phyloP scores from a whole-genome alignment of 2,329 filamentous ascomycete species.

The Microdochium bolleyi region DNA sequence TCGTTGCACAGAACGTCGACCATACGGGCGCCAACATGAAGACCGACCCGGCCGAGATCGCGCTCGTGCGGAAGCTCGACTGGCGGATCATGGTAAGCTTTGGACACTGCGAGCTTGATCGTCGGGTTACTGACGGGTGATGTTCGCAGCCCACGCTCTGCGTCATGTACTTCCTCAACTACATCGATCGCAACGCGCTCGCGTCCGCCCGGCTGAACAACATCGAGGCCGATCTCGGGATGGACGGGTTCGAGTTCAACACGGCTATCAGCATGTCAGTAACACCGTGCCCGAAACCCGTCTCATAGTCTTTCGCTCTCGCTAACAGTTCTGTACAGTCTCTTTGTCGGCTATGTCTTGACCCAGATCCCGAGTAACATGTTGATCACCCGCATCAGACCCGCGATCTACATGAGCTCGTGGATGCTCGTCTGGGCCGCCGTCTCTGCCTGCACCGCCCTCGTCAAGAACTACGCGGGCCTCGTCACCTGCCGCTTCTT shows the following conservation, averaged over 20 bases:
- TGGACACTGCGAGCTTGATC: too few species aligned
- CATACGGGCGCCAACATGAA: slow-evolving; percentile 23
- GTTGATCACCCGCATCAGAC: slow-evolving; percentile 31
- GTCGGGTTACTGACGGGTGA: background rate
- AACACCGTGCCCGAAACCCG: too few species aligned
- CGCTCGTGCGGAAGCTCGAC: slow-evolving; percentile 26
- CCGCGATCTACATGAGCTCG: slow-evolving; percentile 30
- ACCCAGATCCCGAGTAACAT: slow-evolving; percentile 32
- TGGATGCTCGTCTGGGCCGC: slow-evolving; percentile 28
- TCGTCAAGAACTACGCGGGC: slow-evolving; percentile 23
- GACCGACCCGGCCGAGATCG: slow-evolving; percentile 24
- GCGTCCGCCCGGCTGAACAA: slow-evolving; percentile 33
- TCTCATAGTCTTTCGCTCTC: too few species aligned
- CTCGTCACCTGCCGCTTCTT: slow-evolving; percentile 28
- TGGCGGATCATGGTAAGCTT: slow-evolving; percentile 21
- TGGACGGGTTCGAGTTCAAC: slow-evolving; percentile 28
- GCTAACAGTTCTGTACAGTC: background rate
- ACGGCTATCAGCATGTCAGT: slow-evolving; percentile 18
- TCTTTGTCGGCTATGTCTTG: slow-evolving; percentile 27
- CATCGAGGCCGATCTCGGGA: slow-evolving; percentile 27
- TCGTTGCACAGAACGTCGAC: slow-evolving; percentile 15
- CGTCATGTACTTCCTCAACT: slow-evolving; percentile 21
- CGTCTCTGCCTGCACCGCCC: slow-evolving; percentile 22
- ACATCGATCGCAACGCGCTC: slow-evolving; percentile 34
- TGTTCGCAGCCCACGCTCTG: slow-evolving; percentile 21